Evolutionary conservation across 2,329 filamentous ascomycete genomes (phyloP).

Genomic region (Phoma herbarum): DNA sequence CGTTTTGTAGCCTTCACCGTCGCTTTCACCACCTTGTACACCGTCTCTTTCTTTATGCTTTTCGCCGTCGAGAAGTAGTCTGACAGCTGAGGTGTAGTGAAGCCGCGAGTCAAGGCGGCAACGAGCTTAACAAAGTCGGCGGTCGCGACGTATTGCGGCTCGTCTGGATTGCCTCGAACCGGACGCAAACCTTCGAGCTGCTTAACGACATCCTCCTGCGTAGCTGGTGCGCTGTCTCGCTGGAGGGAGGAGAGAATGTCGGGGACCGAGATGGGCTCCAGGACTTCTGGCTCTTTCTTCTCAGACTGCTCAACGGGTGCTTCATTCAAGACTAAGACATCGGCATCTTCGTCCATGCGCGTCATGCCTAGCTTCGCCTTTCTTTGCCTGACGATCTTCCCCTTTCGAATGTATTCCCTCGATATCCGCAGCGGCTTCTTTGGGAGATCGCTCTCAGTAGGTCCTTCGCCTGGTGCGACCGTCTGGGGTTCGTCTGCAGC

Average conservation of each 20-base stretch:
- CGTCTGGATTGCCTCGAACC: constrained; percentile 26
- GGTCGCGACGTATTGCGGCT: constrained; percentile 43
- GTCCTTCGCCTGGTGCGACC: neutral
- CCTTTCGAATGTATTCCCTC: constrained; percentile 25
- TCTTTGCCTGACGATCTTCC: constrained; percentile 38
- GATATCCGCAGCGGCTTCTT: constrained; percentile 6
- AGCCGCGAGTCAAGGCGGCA: constrained; percentile 35
- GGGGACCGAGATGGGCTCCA: constrained; percentile 26
- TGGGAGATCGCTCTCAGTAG: neutral
- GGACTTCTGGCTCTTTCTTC: constrained; percentile 14
- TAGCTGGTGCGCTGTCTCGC: constrained; percentile 31
- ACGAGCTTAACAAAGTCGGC: constrained; percentile 38
- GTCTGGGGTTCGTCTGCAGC: constrained; percentile 27
- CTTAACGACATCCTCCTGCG: constrained; percentile 42
- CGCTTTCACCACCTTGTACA: constrained; percentile 30
- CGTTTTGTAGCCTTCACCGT: constrained; percentile 30
- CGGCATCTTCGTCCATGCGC: constrained; percentile 46
- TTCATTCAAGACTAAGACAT: constrained; percentile 49
- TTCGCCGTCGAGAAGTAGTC: constrained; percentile 43
- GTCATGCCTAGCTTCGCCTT: constrained; percentile 44
- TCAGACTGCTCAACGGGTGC: constrained; percentile 20
- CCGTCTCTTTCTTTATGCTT: constrained; percentile 28
- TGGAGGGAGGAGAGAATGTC: constrained; percentile 42
- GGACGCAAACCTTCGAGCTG: constrained; percentile 47
- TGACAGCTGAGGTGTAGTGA: constrained; percentile 43